phyloP scores from a whole-genome alignment of 495 filamentous ascomycete genomes.

The Aspergillus affinis region DNA sequence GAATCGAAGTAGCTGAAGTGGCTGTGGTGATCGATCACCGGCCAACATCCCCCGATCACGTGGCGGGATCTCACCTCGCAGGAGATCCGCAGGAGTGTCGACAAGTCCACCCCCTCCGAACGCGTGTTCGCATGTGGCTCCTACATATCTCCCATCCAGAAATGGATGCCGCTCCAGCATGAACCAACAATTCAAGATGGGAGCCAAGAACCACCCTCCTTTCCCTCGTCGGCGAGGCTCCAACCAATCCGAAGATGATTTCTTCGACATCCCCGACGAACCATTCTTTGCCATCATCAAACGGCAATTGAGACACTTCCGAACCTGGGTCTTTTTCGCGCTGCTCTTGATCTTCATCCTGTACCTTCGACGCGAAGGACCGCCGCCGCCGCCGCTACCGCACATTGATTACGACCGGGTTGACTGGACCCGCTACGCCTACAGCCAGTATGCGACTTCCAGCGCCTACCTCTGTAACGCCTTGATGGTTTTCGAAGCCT shows the following conservation, averaged over 20 bases:
- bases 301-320: constrained; percentile 37
- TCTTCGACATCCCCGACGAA: constrained; percentile 47
- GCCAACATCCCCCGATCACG: constrained; percentile 1
- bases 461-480: constrained; percentile 72
- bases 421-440: constrained; percentile 66
- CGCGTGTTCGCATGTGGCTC: constrained; percentile 2
- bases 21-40: too few species aligned
- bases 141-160: constrained; percentile 1
- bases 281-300: constrained; percentile 31
- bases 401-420: constrained; percentile 43
- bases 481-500: constrained; percentile 69
- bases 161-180: background rate
- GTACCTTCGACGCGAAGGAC: constrained; percentile 28
- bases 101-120: background rate
- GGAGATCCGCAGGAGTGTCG: background rate
- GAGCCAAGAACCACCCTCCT: constrained; percentile 22
- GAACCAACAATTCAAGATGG: constrained; percentile 16
- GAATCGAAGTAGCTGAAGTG: background rate
- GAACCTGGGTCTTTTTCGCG: constrained; percentile 36
- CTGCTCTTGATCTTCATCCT: constrained; percentile 33
- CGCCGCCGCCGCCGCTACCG: constrained; percentile 25
- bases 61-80: background rate
- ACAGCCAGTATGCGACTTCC: constrained; percentile 70
- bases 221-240: constrained; percentile 37
- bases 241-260: constrained; percentile 39